Base-by-base conservation (phyloP, 768 basidiomycete genomes). In the Termitomyces sp. region DNA sequence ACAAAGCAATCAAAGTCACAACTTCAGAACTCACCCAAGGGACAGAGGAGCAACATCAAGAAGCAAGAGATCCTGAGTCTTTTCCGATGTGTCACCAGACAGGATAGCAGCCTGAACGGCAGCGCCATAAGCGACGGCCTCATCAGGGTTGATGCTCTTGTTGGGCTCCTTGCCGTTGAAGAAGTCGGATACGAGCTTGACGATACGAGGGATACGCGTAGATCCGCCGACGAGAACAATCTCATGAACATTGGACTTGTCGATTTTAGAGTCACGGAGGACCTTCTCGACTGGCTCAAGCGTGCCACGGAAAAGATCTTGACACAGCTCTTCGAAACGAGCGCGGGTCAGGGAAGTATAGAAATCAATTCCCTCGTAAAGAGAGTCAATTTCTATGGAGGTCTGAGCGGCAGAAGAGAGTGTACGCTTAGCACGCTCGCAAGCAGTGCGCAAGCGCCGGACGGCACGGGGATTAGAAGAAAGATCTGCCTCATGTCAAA, bases 141-240 rank as follows among this genome's bases (percentile, higher is more conserved):
- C 96, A 64, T 98, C 96, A 53, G 96, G 96, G 86, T 98, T 98
- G 82, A 98, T 98, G 78, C 89, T 90, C 84, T 95, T 97, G 83
- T 94, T 94, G 68, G 93, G 95, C 79, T 97, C 94, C 81, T 95
- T 94, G 72, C 95, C 95, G 72, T 92, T 92, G 83, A 98, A 98
- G 85, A 91, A 97, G 75, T 98, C 95, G 64, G 92, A 95, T 57
- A 98, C 92, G 70, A 98, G 91, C 77, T 97, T 95, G 72, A 93
- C 88, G 68, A 98, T 90, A 73, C 92, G 91, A 64, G 96, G 96
- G 64, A 98, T 98, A 85, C 94, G 94, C 56, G 96, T 98, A 50
- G 96, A 98, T 61, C 96, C 96, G 73, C 96, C 95, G 65, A 97
- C 96, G 65, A 98, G 82, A 67, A 98, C 96, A 63, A 98, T 96